Evolutionary conservation across 345 rosid species (phyloP).

Genomic region (Syzygium oleosum): DNA sequence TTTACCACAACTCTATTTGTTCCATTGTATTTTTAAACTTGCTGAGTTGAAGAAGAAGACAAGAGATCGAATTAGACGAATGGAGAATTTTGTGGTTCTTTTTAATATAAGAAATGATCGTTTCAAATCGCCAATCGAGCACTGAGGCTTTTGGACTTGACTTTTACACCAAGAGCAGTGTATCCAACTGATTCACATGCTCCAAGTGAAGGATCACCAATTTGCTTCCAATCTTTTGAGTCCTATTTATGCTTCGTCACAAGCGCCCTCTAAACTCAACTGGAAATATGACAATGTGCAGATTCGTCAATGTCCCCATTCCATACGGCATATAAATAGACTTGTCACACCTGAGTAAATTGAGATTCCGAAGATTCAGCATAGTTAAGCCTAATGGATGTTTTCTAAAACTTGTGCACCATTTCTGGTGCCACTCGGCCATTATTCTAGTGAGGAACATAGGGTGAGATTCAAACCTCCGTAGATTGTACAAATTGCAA

Average conservation of each 20-base stretch:
- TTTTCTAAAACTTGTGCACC: accelerated
- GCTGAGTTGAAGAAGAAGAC: background rate
- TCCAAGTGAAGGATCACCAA: background rate
- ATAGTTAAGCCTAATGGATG: background rate
- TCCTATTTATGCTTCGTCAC: background rate
- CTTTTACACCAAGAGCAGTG: background rate
- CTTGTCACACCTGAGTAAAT: too few species aligned
- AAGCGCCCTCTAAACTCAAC: too few species aligned
- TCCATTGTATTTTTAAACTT: background rate
- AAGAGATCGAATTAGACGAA: background rate
- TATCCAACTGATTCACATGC: background rate
- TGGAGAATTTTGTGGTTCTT: background rate
- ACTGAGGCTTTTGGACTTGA: background rate
- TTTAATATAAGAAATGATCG: background rate
- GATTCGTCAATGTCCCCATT: background rate
- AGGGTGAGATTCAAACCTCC: background rate
- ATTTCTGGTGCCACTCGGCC: background rate
- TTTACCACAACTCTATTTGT: background rate
- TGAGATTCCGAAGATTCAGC: background rate
- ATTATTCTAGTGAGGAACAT: background rate
- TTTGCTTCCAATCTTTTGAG: background rate
- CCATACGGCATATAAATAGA: too few species aligned
- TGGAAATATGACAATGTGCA: too few species aligned
- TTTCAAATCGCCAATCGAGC: background rate
- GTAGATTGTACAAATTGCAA: background rate